Conservation (phyloP, 1,284 basidiomycete species). For the Mycena sp. region DNA sequence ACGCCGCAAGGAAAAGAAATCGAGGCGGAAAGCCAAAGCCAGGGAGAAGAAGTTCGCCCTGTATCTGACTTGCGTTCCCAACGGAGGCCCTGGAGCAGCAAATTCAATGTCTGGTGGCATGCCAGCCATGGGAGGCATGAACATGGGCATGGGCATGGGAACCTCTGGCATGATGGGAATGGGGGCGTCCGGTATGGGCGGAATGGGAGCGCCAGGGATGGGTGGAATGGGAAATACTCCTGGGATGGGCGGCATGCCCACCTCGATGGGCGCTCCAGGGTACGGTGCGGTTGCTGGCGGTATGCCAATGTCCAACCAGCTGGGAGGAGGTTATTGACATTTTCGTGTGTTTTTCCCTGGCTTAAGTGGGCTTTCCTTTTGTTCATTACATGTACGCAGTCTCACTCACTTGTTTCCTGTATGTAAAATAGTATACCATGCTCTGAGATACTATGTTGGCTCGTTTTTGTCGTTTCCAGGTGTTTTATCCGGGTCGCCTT, state of each 20-base stretch:
- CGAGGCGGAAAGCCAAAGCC: conserved; percentile 64
- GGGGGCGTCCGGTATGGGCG: not conserved
- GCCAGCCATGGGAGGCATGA: conserved; percentile 8
- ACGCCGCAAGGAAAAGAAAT: conserved; percentile 69
- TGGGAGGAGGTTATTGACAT: conserved; percentile 22
- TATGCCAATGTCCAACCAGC: conserved; percentile 22
- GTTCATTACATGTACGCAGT: no score
- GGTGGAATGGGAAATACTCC: not conserved
- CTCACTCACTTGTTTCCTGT: not conserved
- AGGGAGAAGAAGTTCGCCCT: conserved; percentile 68
- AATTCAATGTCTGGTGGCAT: conserved; percentile 5
- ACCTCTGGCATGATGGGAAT: not conserved
- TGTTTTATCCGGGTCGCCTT: no score
- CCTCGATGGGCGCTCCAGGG: not conserved
- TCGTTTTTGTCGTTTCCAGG: no score
- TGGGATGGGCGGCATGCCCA: not conserved
- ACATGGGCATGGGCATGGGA: conserved; percentile 1
- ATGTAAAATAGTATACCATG: conserved; percentile 2
- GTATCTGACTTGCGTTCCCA: conserved; percentile 63
- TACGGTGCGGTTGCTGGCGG: conserved; percentile 21
- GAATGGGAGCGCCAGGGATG: not conserved
- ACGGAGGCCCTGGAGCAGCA: conserved; percentile 32
- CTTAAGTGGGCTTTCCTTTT: no score
- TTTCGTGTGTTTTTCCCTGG: not conserved
- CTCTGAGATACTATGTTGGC: no score